Base-by-base conservation (phyloP, 164 flowering plant genomes). In the grape (Vitis vinifera) region DNA sequence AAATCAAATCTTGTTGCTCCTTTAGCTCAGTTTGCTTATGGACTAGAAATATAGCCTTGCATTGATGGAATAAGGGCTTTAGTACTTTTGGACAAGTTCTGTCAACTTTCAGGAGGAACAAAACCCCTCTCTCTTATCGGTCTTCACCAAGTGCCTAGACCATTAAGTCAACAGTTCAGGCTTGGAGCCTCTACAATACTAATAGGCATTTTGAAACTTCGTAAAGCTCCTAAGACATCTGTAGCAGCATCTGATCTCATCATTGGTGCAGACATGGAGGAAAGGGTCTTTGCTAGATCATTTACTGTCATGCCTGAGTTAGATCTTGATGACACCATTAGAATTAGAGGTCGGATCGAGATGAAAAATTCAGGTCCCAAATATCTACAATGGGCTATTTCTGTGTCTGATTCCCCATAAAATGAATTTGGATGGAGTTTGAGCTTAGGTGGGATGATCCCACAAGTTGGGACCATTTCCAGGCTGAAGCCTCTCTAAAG, bases 391-490 rank as follows among this genome's bases (percentile, higher is more conserved):
- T 91, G 95, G 96, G 91, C 88, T 65, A 75, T 87, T 50, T 66
- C 76, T 50, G 7, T 89, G 69, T 81, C 85, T 52, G 97, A 91
- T 72, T 72, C 79, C 14, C 89, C 88, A n/a, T 89, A 87, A 70
- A 88, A 86, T 74, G 92, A 83, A 61, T 14, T 86, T 19, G 97
- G 97, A 55, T 92, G 97, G 97, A 94, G 97, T 37, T 30, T 19
- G 23, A 19, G 23, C 23, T 19, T 19, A 19, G 23, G 23, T 19
- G 23, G 23, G 23, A 19, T 19, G 23, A 19, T 19, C 23, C 23
- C 23, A 19, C 23, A 19, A 19, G 23, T 19, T 19, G 23, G 23
- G 23, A 1, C 23, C 23, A 19, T 19, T 19, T 19, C 23, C 19
- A 19, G 1, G 23, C 1, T 19, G 1, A 19, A 19, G 23, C 23